These are phyloP conservation scores for Trapa incisa DNA, from an alignment of 345 rosid genomes.

Conservation along the genomic window DNA sequence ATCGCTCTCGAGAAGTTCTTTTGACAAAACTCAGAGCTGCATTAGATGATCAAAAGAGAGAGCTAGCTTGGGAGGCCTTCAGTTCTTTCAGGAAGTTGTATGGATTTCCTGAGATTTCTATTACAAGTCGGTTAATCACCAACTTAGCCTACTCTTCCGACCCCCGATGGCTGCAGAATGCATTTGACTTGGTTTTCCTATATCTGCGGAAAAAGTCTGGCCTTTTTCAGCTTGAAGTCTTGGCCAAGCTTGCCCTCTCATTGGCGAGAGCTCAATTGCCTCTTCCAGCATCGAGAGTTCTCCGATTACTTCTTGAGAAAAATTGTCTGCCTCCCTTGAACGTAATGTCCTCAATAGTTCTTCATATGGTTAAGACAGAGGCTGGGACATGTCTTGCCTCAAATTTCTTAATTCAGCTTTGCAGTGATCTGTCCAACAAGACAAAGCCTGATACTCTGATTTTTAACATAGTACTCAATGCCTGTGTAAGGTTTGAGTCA, in stretches of 20 bases:
- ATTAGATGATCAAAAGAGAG: slow-evolving; percentile 27
- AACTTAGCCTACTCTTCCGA: slow-evolving; percentile 53
- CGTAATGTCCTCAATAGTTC: slow-evolving; percentile 31
- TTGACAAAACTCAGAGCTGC: slow-evolving; percentile 49
- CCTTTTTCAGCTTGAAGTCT: slow-evolving; percentile 22
- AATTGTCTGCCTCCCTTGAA: slow-evolving; percentile 19
- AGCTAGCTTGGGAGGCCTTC: slow-evolving; percentile 61
- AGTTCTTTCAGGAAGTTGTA: slow-evolving; percentile 45
- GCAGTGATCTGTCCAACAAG: slow-evolving; percentile 29
- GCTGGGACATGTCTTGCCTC: slow-evolving; percentile 56
- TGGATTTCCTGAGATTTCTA: slow-evolving; percentile 35
- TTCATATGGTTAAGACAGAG: slow-evolving; percentile 71
- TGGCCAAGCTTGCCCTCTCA: slow-evolving; percentile 45
- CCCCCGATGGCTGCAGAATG: slow-evolving; percentile 42
- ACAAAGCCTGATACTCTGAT: slow-evolving; percentile 47
- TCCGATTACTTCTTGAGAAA: slow-evolving; percentile 46
- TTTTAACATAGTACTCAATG: slow-evolving; percentile 68
- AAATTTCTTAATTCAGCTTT: slow-evolving; percentile 54
- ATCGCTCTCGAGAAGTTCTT: slow-evolving; percentile 34
- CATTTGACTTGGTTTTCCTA: slow-evolving; percentile 30
- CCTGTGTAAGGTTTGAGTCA: slow-evolving; percentile 53
- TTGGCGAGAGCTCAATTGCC: slow-evolving; percentile 65
- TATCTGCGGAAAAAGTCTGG: slow-evolving; percentile 31
- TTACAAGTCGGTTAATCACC: slow-evolving; percentile 37
- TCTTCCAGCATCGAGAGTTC: slow-evolving; percentile 36